Evolutionary conservation across 1,139 yeast genomes (phyloP).

Genomic region (Candida glucosophila): DNA sequence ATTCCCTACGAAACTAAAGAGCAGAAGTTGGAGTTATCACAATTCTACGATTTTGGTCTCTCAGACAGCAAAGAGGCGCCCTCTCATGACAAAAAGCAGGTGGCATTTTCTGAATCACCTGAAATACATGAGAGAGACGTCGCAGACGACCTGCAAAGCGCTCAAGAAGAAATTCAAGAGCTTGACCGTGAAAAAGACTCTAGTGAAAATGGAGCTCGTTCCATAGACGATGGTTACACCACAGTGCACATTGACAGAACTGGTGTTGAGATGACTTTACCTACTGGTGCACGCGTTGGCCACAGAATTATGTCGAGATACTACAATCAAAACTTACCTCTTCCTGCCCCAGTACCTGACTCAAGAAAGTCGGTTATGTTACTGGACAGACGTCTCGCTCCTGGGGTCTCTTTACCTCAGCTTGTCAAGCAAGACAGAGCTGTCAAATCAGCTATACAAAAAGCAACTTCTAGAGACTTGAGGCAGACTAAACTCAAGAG

Average conservation of each 20-base stretch:
- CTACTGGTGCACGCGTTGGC: constrained; percentile 42
- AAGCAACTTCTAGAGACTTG: constrained; percentile 15
- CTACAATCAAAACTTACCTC: constrained; percentile 29
- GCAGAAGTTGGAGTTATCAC: constrained; percentile 29
- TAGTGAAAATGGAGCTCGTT: constrained; percentile 7
- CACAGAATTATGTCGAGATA: constrained; percentile 40
- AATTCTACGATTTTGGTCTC: constrained; percentile 34
- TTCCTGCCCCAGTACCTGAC: constrained; percentile 18
- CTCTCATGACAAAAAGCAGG: too few species aligned
- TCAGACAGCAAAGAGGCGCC: neutral
- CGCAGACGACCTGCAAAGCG: neutral
- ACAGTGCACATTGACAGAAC: constrained; percentile 27
- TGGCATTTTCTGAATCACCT: constrained; percentile 8
- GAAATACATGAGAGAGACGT: constrained; percentile 15
- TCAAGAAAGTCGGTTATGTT: constrained; percentile 28
- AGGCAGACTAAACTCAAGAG: constrained; percentile 20
- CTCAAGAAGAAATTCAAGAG: too few species aligned
- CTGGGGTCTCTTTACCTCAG: constrained; percentile 25
- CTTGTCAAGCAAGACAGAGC: constrained; percentile 29
- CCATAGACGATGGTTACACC: too few species aligned
- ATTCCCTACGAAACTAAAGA: constrained; percentile 44
- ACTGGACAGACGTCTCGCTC: constrained; percentile 32
- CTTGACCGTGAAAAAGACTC: too few species aligned
- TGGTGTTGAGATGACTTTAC: constrained; percentile 35
- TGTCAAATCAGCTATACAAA: constrained; percentile 17